A percentile compares a stretch with the other conserved stretches of the same genome.
Conservation (phyloP, 257 asterid species). For the Linaria vulgaris region DNA sequence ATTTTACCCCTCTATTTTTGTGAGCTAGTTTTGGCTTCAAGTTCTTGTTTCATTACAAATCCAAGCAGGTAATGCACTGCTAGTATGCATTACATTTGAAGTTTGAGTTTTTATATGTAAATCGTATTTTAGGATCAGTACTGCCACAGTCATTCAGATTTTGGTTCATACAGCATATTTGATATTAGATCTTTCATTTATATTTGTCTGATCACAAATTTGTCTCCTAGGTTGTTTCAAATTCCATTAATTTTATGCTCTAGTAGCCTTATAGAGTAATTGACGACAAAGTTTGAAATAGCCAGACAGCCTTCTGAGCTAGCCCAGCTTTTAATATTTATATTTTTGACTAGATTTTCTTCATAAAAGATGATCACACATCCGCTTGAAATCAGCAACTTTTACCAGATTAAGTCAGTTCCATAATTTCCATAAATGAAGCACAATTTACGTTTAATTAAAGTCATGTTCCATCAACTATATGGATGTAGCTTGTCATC, state of each 20-base stretch:
- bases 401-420: slow-evolving; percentile 15
- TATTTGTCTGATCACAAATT: slow-evolving; percentile 1
- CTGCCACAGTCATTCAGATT: slow-evolving; percentile 1
- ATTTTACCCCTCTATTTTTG: neutral
- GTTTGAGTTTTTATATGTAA: slow-evolving; percentile 13
- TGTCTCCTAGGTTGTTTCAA: neutral
- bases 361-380: neutral
- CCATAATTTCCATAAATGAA: neutral
- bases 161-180: neutral
- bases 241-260: neutral
- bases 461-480: slow-evolving; percentile 6
- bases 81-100: slow-evolving; percentile 9
- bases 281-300: neutral
- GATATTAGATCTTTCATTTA: slow-evolving; percentile 3
- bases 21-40: slow-evolving; percentile 9
- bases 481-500: neutral
- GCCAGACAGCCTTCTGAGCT: neutral
- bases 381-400: neutral
- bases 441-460: neutral
- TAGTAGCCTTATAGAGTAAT: neutral
- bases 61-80: slow-evolving; percentile 6
- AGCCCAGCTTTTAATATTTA: neutral
- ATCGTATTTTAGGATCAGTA: slow-evolving; percentile 6
- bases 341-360: slow-evolving; percentile 7
- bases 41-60: slow-evolving; percentile 5